Evolutionary conservation across 2,329 filamentous ascomycete species (phyloP), one percentile per base, ranked within the genome.

Genomic region (Westerdykella ornata): DNA sequence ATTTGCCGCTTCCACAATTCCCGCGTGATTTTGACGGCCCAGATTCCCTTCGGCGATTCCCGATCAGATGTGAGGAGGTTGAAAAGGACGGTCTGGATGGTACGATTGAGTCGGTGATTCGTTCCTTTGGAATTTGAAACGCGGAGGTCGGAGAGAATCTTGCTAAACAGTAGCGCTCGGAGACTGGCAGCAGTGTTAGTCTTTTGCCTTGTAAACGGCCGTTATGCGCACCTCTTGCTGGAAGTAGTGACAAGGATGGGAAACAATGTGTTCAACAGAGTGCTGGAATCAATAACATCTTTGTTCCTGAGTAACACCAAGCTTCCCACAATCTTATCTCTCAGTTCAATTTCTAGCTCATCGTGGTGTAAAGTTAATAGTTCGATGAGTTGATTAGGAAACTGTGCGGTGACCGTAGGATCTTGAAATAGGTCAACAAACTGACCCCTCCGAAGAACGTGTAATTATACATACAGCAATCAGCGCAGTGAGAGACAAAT

Each of bases 1-100:
- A 97, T 82, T 56, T 96, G 89, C 35, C 90, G 79, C 68, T 89
- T 94, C 92, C 92, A 98, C 59, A 98, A 73, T 70, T 98, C 92
- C 47, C 90, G 78, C 3, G 89, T 94, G 49, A 98, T 78, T 67
- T 96, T 96, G 46, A 96, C 88, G 3, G 92, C 88, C 92, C 92
- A 98, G 37, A 98, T 75, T 3, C 85, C 88, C 59, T 94, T 92
- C 1, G 86, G 76, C 1, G 88, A 94, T 7, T 84, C 75, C 32
- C 85, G 81, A 64, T 98, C 90, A 3, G 85, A 85, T 13, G 86
- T 87, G 34, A 97, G 79, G 17, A 97, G 75, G 65, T 95, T 95
- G 72, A 88, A 94, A 19, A 97, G 78, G 11, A 94, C 87, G 3
- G 86, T 94, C 67, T 98, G 92, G 45, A 97, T 85, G 3, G 86